Evolutionary conservation across 768 basidiomycete species (phyloP), one percentile per base, ranked within the genome.

Genomic region (Calocera cornea): DNA sequence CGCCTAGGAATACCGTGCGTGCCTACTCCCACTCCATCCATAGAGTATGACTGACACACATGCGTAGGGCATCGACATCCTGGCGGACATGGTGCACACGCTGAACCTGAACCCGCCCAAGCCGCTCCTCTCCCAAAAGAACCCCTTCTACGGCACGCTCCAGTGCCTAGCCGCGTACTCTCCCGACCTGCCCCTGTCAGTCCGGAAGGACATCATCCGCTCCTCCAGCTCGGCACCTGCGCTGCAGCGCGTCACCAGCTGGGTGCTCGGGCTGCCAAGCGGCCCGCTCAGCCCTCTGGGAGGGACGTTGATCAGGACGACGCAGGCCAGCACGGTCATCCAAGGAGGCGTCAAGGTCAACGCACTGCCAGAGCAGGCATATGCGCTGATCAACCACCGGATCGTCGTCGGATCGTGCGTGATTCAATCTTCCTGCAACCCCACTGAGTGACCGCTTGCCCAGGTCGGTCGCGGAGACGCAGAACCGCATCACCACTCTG

Each of bases 1-100:
- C 94, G 17, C 90, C 89, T 17, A 72, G 77, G 1, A 92, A 97
- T 71, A 95, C 92, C 1, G 88, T 85, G 73, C 70, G 80, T 70
- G 7, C 22, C 34, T 22, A 65, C 50, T 60, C 41, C 67, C 29
- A 68, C 29, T 1, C 49, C 24, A 29, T 71, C 33, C 11, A 2
- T 24, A 60, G 49, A n/a, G 54, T 41, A 22, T 49, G 22, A 24
- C 41, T 31, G 29, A 22, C 36, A 36, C 33, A 16, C 33, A 8
- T 34, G 31, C 24, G 19, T 68, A 89, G 87, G 85, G 85, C 67
- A 92, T 95, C 67, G 92, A 93, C 11, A 87, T 92, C 65, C 83
- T 95, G 44, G 81, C 92, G 2, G 78, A 83, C 1, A 75, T 90
- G 12, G 80, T 95, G 31, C 84, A 86, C 5, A 78, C 84, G 34